Conservation (phyloP, 2,329 filamentous ascomycete species). For the Aspergillus nomiae region DNA sequence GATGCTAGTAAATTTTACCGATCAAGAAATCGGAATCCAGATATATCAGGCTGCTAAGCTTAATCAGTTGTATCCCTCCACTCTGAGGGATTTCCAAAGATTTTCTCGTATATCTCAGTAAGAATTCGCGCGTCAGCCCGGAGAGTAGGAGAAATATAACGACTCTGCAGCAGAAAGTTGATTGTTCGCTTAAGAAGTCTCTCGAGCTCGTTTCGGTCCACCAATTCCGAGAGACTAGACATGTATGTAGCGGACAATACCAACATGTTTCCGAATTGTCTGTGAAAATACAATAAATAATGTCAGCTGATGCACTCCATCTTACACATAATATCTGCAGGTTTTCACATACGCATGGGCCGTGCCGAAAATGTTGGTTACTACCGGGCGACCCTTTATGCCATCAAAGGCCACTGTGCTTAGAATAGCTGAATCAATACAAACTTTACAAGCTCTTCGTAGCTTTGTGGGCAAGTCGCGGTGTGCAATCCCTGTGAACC, state of each 20-base stretch:
- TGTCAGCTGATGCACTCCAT: background rate
- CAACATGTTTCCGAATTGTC: constrained; percentile 95
- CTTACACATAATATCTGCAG: background rate
- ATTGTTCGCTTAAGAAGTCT: constrained; percentile 73
- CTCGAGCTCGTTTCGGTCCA: constrained; percentile 59
- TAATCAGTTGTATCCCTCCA: background rate
- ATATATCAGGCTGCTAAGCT: background rate
- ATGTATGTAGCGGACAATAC: constrained; percentile 81
- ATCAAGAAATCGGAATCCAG: background rate
- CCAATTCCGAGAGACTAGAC: constrained; percentile 63
- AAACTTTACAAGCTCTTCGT: constrained; percentile 59
- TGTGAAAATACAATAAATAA: constrained; percentile 40
- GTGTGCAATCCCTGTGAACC: constrained; percentile 11
- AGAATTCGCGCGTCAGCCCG: constrained; percentile 74
- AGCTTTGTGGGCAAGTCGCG: constrained; percentile 46
- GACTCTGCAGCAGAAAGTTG: constrained; percentile 69
- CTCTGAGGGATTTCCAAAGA: constrained; percentile 40
- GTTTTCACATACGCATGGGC: constrained; percentile 77
- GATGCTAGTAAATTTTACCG: background rate
- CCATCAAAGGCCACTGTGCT: constrained; percentile 83
- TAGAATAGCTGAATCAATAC: constrained; percentile 73
- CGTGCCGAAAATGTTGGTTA: constrained; percentile 96
- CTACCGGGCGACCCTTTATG: constrained; percentile 66
- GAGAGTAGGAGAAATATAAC: constrained; percentile 74
- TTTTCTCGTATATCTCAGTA: constrained; percentile 49